phyloP scores from a whole-genome alignment of 225 moss, liverwort and hornwort species.

The Pseudisothecium myosuroides region DNA sequence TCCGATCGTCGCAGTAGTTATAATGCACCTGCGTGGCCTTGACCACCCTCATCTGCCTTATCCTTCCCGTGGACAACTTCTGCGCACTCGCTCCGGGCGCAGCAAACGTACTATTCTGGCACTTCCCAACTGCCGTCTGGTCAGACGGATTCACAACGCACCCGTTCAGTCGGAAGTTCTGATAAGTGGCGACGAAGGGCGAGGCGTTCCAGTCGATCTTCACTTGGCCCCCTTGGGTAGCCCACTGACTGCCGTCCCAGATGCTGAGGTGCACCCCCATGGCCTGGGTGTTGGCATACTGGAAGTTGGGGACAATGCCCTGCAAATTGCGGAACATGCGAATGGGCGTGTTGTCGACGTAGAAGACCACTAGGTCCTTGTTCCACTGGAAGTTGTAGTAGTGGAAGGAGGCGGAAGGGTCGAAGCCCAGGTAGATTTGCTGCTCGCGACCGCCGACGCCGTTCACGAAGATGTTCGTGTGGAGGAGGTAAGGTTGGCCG shows the following conservation, averaged over 20 bases:
- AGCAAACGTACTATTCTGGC: conserved; percentile 14
- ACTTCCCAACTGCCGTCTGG: neutral
- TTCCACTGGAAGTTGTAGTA: conserved; percentile 37
- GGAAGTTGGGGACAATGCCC: neutral
- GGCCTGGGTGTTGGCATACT: conserved; percentile 30
- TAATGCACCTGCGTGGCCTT: conserved; percentile 41
- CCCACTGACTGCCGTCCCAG: conserved; percentile 74
- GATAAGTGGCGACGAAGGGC: conserved; percentile 51
- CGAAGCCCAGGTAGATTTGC: conserved; percentile 27
- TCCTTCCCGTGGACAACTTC: conserved; percentile 1
- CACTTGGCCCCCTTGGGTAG: conserved; percentile 52
- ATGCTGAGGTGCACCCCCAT: conserved; percentile 49
- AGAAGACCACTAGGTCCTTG: conserved; percentile 26
- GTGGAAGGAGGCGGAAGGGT: conserved; percentile 22
- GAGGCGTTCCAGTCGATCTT: conserved; percentile 52
- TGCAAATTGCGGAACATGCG: conserved; percentile 54
- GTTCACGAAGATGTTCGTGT: conserved; percentile 32
- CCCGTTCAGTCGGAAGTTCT: conserved; percentile 15
- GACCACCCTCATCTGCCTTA: conserved; percentile 37
- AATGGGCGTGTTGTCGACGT: conserved; percentile 58
- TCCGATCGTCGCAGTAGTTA: conserved; percentile 54
- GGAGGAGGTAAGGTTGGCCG: conserved; percentile 28
- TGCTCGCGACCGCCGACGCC: conserved; percentile 33
- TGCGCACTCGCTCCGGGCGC: conserved; percentile 21
- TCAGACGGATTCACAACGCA: neutral